A percentile compares a stretch with the other conserved stretches of the same genome.
Conservation (phyloP, 2,329 filamentous ascomycete species). For the Diaporthe aspalathi region DNA sequence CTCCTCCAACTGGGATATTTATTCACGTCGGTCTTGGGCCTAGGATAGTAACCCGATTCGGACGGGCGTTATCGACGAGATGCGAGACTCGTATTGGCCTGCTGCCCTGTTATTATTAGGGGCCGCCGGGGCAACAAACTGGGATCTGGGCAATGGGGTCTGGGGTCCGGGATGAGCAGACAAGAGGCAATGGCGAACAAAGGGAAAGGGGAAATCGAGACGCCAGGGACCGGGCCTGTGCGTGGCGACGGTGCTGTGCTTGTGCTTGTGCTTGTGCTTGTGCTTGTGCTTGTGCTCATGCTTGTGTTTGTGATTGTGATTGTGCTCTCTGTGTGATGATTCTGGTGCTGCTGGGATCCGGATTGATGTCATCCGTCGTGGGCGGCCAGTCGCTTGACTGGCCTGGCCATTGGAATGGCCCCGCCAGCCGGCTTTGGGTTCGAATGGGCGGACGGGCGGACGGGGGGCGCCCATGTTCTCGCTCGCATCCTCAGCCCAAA, state of each 20-base stretch:
- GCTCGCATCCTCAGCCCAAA: slow-evolving; percentile 1
- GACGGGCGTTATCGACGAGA: not conserved
- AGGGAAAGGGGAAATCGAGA: not conserved
- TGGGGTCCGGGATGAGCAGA: not conserved
- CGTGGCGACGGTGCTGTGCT: not conserved
- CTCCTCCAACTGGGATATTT: slow-evolving; percentile 29
- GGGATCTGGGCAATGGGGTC: slow-evolving; percentile 20
- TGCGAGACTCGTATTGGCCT: slow-evolving; percentile 27
- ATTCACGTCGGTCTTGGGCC: slow-evolving; percentile 15
- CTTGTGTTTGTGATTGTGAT: slow-evolving; percentile 7
- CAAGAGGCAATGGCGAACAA: slow-evolving; percentile 14
- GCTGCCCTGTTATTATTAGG: slow-evolving; percentile 30
- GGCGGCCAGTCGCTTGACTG: slow-evolving; percentile 13
- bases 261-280: not conserved
- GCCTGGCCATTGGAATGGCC: not conserved
- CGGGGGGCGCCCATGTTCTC: slow-evolving; percentile 1
- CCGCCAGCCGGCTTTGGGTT: slow-evolving; percentile 3
- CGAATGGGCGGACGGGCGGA: not conserved
- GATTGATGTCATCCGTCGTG: slow-evolving; percentile 30
- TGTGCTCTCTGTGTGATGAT: not conserved
- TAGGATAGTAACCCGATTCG: not conserved
- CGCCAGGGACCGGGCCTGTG: slow-evolving; percentile 18
- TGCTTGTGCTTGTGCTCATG: not conserved
- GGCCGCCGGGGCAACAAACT: slow-evolving; percentile 15
- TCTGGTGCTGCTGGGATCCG: slow-evolving; percentile 13